Base-by-base conservation (phyloP, 2,329 filamentous ascomycete species). In the Fusarium graminum region DNA sequence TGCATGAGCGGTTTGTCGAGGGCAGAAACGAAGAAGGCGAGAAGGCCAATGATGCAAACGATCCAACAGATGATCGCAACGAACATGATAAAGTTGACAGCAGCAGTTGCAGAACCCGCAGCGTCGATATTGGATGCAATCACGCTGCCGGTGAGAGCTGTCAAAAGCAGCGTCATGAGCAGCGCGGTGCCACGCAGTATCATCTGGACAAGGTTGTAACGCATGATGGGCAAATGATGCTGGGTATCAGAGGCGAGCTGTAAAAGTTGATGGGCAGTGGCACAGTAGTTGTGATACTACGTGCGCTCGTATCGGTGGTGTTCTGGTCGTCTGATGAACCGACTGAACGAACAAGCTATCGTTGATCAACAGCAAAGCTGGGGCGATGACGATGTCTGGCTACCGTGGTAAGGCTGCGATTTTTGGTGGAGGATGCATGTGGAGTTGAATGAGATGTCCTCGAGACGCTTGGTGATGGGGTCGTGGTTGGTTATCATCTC, bases 11-110 rank as follows among this genome's bases (percentile, higher is more conserved):
- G 84, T 47, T 86, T 75, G 64, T 80, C 79, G 59, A 88, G 77
- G 52, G 79, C 77, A 39, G 86, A 82, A 67, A 88, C 78, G 72
- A 90, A 79, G 26, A 82, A 77, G 4, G 85, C 81, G 8, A 81
- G 82, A 5, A 91, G 78, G 55, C 90, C 88, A 76, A 86, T 88
- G 49, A 93, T 75, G 38, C 87, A 78, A 42, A 85, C 84, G 30
- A 93, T 73, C 88, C 91, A 90, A 40, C 85, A 84, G 65, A 92
- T 82, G 1, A 86, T 85, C 34, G 86, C 82, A 67, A 90, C 86
- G 76, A 93, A 94, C 81, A 94, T 90, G 77, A 86, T 82, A 74
- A 86, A 88, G 79, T 88, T 87, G 76, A 88, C 75, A 66, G 84
- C 80, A n/a, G 82, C 77, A 61, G 72, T 76, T 60, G 80, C 81